These are phyloP conservation scores for Penicillium egyptiacum DNA, from an alignment of 495 filamentous ascomycete genomes.

Conservation along the genomic window DNA sequence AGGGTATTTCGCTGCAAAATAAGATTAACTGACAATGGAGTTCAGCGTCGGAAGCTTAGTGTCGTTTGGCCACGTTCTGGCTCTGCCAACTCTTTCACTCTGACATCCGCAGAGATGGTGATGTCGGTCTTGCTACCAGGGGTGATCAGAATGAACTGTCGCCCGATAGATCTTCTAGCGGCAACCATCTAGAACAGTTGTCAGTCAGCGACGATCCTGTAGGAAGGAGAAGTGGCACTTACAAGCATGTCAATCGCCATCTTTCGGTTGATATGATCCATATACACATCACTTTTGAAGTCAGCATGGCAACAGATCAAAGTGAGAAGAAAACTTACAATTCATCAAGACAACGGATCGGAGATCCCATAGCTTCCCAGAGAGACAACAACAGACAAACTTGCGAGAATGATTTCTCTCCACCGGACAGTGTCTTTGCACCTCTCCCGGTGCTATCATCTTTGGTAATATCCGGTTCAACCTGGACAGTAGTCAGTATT, in stretches of 20 bases:
- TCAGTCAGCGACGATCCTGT: constrained; percentile 12
- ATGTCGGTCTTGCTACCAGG: constrained; percentile 79
- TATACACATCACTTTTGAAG: constrained; percentile 79
- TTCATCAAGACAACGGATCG: constrained; percentile 92
- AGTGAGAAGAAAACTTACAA: constrained; percentile 55
- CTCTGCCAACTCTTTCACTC: constrained; percentile 77
- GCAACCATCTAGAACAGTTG: constrained; percentile 63
- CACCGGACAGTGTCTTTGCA: constrained; percentile 89
- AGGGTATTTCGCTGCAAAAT: constrained; percentile 5
- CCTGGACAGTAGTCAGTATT: constrained; percentile 35
- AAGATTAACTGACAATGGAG: background rate
- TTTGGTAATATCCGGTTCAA: constrained; percentile 76
- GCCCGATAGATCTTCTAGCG: constrained; percentile 78
- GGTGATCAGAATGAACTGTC: constrained; percentile 96
- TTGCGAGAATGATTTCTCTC: constrained; percentile 96
- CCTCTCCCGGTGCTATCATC: constrained; percentile 66
- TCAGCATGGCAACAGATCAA: constrained; percentile 22
- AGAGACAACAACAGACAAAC: constrained; percentile 89
- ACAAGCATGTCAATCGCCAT: constrained; percentile 95
- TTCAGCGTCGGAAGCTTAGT: constrained; percentile 30
- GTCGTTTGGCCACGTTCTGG: constrained; percentile 54
- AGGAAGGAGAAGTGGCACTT: constrained; percentile 33
- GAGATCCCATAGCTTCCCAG: constrained; percentile 98
- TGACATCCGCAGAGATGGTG: constrained; percentile 72
- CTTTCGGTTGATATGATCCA: constrained; percentile 94